Evolutionary conservation across 2,329 filamentous ascomycete genomes (phyloP), one percentile per base, ranked within the genome.

Genomic region (Trichoderma sp.): DNA sequence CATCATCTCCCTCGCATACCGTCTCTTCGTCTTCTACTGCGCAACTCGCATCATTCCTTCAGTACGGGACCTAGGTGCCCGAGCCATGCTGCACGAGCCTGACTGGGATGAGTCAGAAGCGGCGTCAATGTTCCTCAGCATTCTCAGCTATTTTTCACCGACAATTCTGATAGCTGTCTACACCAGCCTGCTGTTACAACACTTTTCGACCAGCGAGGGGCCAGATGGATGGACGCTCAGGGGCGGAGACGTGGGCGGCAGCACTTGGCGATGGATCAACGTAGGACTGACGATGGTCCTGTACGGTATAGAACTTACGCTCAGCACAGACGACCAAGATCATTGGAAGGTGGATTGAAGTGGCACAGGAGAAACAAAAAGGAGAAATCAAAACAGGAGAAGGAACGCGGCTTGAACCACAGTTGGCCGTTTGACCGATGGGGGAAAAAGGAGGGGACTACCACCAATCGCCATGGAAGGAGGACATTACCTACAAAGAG

Each of bases 121-220:
- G 8, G 94, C 95, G 27, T 94, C 92, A 79, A 93, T 92, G 79
- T 87, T 98, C 6, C 86, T 98, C 18, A 94, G 93, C 1, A 91
- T 98, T 78, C 87, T 98, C 56, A 97, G 93, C 79, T 98, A 95
- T 91, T 98, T 98, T 85, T 97, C 94, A 21, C 96, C 97, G 0
- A 97, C 94, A 29, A 97, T 98, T 74, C 88, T 99, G 73, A 96
- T 99, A 77, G 94, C 97, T 4, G 95, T 98, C 35, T 99, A 99
- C 84, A 99, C 97, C 2, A 98, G 95, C 84, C 86, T 99, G 68
- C 86, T 99, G 41, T 93, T 98, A 87, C 97, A 98, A 83, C 97
- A 99, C 84, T 98, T 99, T 81, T 94, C 95, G 6, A 93, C 93
- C 12, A 93, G 88, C 71, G 91, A 93, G 77, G 91, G 91, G 2